phyloP scores from a whole-genome alignment of 1,284 basidiomycete genomes.

The Ceraceosorus bombacis region DNA sequence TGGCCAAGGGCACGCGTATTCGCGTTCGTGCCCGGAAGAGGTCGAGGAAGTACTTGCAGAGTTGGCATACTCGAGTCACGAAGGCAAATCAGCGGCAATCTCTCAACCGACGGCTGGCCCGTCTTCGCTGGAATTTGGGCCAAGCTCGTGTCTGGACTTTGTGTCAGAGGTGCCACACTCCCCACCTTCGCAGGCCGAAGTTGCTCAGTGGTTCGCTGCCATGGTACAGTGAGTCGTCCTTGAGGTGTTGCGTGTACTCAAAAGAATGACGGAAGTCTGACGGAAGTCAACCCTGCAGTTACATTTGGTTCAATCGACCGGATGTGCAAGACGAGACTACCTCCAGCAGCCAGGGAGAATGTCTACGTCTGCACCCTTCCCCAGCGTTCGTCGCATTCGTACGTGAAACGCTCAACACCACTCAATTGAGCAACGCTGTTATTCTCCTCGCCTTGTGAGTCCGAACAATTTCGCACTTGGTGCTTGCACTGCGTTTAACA shows the following conservation, averaged over 20 bases:
- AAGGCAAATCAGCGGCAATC: no score
- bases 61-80: no score
- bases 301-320: not conserved
- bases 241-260: not conserved
- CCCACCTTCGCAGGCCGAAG: not conserved
- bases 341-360: not conserved
- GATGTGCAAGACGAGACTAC: not conserved
- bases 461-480: not conserved
- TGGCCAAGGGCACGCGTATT: no score
- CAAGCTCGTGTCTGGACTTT: no score
- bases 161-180: no score
- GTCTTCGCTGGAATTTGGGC: no score
- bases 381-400: constrained; percentile 39
- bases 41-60: no score
- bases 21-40: no score
- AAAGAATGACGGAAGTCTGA: not conserved
- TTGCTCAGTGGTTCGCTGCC: not conserved
- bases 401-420: constrained; percentile 36
- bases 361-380: constrained; percentile 23
- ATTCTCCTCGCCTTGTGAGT: constrained; percentile 33
- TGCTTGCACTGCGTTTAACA: not conserved
- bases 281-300: not conserved
- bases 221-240: not conserved
- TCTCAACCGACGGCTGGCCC: no score
- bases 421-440: constrained; percentile 44